Evolutionary conservation across 371 early-diverging fungal species (phyloP).

Genomic region (Mortierella polycephala): DNA sequence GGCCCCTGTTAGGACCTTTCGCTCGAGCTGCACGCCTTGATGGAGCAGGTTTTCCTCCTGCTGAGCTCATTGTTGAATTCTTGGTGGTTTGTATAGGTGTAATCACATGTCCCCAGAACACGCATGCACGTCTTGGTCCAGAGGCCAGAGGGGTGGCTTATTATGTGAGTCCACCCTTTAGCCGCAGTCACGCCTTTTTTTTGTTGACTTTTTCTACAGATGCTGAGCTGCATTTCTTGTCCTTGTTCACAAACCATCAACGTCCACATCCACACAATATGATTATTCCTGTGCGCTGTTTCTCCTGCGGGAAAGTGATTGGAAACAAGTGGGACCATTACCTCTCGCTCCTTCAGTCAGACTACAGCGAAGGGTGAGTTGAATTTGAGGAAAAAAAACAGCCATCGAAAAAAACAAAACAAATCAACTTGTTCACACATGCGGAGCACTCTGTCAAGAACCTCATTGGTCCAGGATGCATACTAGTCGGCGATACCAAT

Average conservation of each 20-base stretch:
- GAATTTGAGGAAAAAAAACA: neutral
- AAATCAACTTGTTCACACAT: neutral
- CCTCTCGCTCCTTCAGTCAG: constrained; percentile 81
- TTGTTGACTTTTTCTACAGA: constrained; percentile 10
- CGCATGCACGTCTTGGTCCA: neutral
- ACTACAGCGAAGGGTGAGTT: constrained; percentile 81
- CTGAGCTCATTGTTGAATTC: constrained; percentile 20
- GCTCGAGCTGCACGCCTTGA: constrained; percentile 28
- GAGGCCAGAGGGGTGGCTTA: neutral
- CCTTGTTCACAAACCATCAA: constrained; percentile 16
- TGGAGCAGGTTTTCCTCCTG: constrained; percentile 22
- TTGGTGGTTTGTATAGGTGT: neutral
- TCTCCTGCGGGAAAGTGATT: constrained; percentile 98
- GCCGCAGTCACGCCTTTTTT: constrained; percentile 2
- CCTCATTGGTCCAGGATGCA: no score
- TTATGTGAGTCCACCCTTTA: neutral
- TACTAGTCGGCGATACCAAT: no score
- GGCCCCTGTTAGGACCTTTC: constrained; percentile 38
- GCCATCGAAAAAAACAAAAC: neutral
- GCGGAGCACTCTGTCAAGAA: no score
- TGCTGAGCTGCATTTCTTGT: constrained; percentile 9
- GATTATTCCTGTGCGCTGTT: constrained; percentile 98
- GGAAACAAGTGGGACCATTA: constrained; percentile 98
- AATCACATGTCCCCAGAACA: no score
- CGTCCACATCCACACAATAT: constrained; percentile 59